Evolutionary conservation across 805 yeast genomes (phyloP), one percentile per base, ranked within the genome.

Genomic region (Pichia nakasei): DNA sequence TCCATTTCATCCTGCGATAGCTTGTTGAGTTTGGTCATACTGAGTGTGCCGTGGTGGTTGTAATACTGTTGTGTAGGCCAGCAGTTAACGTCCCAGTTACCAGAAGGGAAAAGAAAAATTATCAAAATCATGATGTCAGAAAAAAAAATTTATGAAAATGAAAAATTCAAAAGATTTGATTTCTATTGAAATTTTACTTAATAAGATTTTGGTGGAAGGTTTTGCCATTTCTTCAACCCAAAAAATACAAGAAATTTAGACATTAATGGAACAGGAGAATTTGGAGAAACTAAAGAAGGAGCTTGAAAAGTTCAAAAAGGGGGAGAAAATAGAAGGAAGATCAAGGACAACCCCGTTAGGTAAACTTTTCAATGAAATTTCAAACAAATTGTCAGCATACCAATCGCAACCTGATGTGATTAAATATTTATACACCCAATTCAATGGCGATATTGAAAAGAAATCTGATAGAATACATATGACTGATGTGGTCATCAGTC

Each of bases 1-100:
- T 85, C 96, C 67, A 78, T 80, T 53, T 88, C 95, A 52, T 88
- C 96, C 58, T 78, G 85, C 6, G 72, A 61, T 31, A 76, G 64
- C 9, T 42, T 39, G 6, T 56, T 47, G n/a, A 58, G 49, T 44
- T 56, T 55, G 2, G 49, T 37, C 66, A 59, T 60, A n/a, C n/a
- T n/a, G n/a, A n/a, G n/a, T n/a, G n/a, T n/a, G n/a, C n/a, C n/a
- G n/a, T n/a, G n/a, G n/a, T n/a, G n/a, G n/a, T n/a, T n/a, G n/a
- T n/a, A n/a, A n/a, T n/a, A n/a, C n/a, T n/a, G n/a, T n/a, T n/a
- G n/a, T n/a, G n/a, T n/a, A n/a, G n/a, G n/a, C n/a, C n/a, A n/a
- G n/a, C n/a, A n/a, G n/a, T n/a, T n/a, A n/a, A n/a, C n/a, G n/a
- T n/a, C n/a, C n/a, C n/a, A n/a, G n/a, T n/a, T n/a, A n/a, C n/a